Conservation (phyloP, 2,329 filamentous ascomycete species). For the Knufia fluminis region DNA sequence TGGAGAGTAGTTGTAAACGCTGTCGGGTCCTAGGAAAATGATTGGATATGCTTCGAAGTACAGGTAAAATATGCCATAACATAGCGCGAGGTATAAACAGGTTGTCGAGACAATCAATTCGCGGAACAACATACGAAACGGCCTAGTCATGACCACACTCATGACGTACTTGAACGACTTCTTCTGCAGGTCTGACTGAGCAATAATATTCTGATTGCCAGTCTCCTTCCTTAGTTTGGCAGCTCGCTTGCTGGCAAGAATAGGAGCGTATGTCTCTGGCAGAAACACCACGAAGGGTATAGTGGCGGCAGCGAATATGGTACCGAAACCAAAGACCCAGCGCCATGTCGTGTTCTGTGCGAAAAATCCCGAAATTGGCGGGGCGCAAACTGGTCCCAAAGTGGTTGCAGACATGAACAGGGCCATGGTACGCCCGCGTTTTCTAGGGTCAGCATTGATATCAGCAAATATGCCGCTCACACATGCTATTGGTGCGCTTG, state of each 20-base stretch:
- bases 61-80: slow-evolving; percentile 62
- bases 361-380: slow-evolving; percentile 39
- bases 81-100: slow-evolving; percentile 61
- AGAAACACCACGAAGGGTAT: slow-evolving; percentile 53
- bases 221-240: slow-evolving; percentile 47
- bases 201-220: slow-evolving; percentile 42
- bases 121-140: slow-evolving; percentile 60
- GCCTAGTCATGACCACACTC: slow-evolving; percentile 62
- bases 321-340: slow-evolving; percentile 47
- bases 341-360: slow-evolving; percentile 34
- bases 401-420: slow-evolving; percentile 36
- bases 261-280: slow-evolving; percentile 55
- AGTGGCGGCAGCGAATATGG: slow-evolving; percentile 55
- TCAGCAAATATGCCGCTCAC: slow-evolving; percentile 40
- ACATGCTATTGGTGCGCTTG: slow-evolving; percentile 35
- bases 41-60: slow-evolving; percentile 67
- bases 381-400: slow-evolving; percentile 34
- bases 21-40: slow-evolving; percentile 47
- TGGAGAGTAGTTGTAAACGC: slow-evolving; percentile 30
- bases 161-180: slow-evolving; percentile 27
- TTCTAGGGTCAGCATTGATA: slow-evolving; percentile 34
- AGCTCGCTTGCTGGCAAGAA: slow-evolving; percentile 50
- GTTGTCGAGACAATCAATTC: slow-evolving; percentile 66
- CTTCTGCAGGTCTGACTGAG: slow-evolving; percentile 55
- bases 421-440: slow-evolving; percentile 32